Percentiles rank a stretch among this genome's conserved stretches.
phyloP scores from a whole-genome alignment of 2,329 filamentous ascomycete genomes.

The Apiospora aurea region DNA sequence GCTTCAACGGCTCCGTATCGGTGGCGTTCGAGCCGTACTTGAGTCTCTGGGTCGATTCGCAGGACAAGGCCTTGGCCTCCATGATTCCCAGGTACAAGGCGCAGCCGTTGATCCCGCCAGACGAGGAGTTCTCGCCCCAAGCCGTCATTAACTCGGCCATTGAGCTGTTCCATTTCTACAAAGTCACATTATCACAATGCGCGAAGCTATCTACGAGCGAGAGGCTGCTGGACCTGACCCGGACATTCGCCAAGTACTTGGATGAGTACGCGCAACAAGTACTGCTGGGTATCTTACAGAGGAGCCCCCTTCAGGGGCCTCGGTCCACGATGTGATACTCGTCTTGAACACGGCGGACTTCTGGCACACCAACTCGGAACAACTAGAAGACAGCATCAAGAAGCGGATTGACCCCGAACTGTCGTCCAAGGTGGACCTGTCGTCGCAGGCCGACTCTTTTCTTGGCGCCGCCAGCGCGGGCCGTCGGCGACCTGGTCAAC shows the following conservation, averaged over 20 bases:
- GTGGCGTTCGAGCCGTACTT: conserved; percentile 97
- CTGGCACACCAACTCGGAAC: conserved; percentile 91
- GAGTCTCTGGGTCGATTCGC: conserved; percentile 95
- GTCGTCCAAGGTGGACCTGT: conserved; percentile 79
- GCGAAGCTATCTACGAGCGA: conserved; percentile 94
- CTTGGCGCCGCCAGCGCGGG: conserved; percentile 89
- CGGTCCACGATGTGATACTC: conserved; percentile 78
- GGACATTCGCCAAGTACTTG: conserved; percentile 87
- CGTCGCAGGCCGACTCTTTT: conserved; percentile 93
- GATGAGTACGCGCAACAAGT: conserved; percentile 97
- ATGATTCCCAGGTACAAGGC: conserved; percentile 87
- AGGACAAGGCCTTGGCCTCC: conserved; percentile 83
- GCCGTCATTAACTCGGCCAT: conserved; percentile 93
- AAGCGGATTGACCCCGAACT: conserved; percentile 85
- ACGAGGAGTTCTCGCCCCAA: conserved; percentile 92
- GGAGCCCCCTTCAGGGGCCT: conserved; percentile 60
- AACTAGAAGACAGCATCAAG: conserved; percentile 94
- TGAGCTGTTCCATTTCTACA: conserved; percentile 97
- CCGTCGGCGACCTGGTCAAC: conserved; percentile 83
- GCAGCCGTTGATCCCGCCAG: conserved; percentile 79
- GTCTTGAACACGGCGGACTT: conserved; percentile 98
- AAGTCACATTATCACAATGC: conserved; percentile 90
- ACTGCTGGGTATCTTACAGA: conserved; percentile 73
- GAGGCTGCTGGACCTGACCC: conserved; percentile 82
- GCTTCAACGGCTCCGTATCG: conserved; percentile 90